phyloP scores from a whole-genome alignment of 306 rosid genomes.

The Vigna mungo region DNA sequence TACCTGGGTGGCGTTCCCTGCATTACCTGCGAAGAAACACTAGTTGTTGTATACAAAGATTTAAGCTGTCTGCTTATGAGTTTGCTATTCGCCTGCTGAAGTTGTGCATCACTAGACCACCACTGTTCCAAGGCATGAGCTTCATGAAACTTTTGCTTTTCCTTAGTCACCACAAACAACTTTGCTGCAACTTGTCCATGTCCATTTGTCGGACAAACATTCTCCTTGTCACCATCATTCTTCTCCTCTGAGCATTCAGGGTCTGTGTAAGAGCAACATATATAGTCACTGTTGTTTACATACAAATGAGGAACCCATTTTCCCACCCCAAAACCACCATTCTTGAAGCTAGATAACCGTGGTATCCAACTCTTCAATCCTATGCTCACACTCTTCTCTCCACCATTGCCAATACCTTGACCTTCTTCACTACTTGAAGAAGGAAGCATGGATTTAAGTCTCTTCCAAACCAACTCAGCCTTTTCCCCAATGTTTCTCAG shows the following conservation, averaged over 20 bases:
- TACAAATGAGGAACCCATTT: slow-evolving; percentile 95
- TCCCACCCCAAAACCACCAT: slow-evolving; percentile 61
- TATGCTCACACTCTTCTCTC: slow-evolving; percentile 24
- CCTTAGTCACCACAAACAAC: slow-evolving; percentile 80
- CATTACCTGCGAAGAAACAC: slow-evolving; percentile 54
- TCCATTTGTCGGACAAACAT: slow-evolving; percentile 55
- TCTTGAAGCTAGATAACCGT: slow-evolving; percentile 54
- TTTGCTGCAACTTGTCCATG: slow-evolving; percentile 69
- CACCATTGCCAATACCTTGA: slow-evolving; percentile 37
- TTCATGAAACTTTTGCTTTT: slow-evolving; percentile 88
- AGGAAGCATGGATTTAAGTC: slow-evolving; percentile 74
- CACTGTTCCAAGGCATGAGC: slow-evolving; percentile 98
- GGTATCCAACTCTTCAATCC: slow-evolving; percentile 67
- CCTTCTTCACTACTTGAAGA: slow-evolving; percentile 49
- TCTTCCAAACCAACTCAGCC: slow-evolving; percentile 82
- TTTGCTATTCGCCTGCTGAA: slow-evolving; percentile 81
- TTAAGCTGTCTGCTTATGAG: slow-evolving; percentile 85
- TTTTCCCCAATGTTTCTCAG: slow-evolving; percentile 81
- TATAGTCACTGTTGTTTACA: slow-evolving; percentile 93
- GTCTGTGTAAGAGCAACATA: slow-evolving; percentile 92
- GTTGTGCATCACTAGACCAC: slow-evolving; percentile 92
- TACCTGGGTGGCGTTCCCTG: slow-evolving; percentile 48
- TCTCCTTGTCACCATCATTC: slow-evolving; percentile 65
- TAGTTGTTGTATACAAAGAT: slow-evolving; percentile 58
- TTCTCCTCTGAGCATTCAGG: slow-evolving; percentile 55